Percentiles rank a stretch among this genome's conserved stretches.
These are phyloP conservation scores for Tricholoma matsutake DNA, from an alignment of 768 basidiomycete species.

Conservation along the genomic window DNA sequence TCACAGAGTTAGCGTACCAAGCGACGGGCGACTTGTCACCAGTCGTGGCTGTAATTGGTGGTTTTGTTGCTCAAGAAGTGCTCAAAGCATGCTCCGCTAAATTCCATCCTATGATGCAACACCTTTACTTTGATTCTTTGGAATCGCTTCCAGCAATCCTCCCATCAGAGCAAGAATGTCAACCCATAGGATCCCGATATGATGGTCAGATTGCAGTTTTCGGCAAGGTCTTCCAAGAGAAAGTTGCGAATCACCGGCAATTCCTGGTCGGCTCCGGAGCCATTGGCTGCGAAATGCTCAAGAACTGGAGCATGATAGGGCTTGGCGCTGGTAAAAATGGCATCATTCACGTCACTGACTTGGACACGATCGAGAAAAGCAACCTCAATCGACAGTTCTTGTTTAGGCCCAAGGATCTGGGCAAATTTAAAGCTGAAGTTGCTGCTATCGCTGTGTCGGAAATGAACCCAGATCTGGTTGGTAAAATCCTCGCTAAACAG, in stretches of 20 bases:
- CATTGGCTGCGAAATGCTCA: conserved; percentile 99
- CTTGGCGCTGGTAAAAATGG: conserved; percentile 78
- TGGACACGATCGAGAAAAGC: conserved; percentile 99
- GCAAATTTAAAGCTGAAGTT: conserved; percentile 95
- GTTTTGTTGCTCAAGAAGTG: conserved; percentile 97
- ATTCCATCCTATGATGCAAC: conserved; percentile 95
- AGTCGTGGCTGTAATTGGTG: conserved; percentile 90
- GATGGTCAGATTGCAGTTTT: conserved; percentile 97
- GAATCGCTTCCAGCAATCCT: conserved; percentile 81
- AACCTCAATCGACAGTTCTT: conserved; percentile 98
- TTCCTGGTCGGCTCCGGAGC: conserved; percentile 99
- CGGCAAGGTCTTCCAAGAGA: conserved; percentile 88
- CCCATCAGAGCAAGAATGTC: conserved; percentile 81
- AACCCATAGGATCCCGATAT: conserved; percentile 80
- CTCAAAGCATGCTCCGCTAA: conserved; percentile 97
- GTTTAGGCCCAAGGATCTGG: conserved; percentile 93
- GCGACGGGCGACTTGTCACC: conserved; percentile 89
- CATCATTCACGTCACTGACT: conserved; percentile 87
- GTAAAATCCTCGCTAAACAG: conserved; percentile 85
- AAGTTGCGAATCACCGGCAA: conserved; percentile 84
- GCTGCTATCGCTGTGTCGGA: conserved; percentile 88
- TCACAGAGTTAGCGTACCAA: conserved; percentile 87
- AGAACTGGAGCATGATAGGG: conserved; percentile 99
- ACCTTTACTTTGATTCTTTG: conserved; percentile 95
- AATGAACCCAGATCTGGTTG: conserved; percentile 91